These are phyloP conservation scores for Blastobotrys mokoenaii DNA, from an alignment of 805 yeast genomes.

Conservation along the genomic window DNA sequence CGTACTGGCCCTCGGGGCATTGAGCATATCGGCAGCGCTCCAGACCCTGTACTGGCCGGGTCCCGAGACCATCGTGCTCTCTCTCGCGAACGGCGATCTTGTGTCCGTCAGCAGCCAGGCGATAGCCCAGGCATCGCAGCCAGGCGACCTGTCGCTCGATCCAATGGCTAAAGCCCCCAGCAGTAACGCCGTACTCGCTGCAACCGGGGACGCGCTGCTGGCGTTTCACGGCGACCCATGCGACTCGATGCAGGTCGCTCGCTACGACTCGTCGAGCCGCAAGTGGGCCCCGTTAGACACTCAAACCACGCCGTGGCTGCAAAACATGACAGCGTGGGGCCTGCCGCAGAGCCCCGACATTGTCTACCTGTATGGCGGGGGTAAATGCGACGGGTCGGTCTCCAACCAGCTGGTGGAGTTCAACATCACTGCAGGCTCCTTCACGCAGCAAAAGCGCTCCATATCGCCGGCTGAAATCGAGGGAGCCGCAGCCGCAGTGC, in stretches of 20 bases:
- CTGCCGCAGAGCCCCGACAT: slow-evolving; percentile 13
- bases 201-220: background rate
- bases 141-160: too few species aligned
- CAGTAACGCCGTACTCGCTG: background rate
- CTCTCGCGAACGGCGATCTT: too few species aligned
- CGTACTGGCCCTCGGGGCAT: too few species aligned
- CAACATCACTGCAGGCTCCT: slow-evolving; percentile 13
- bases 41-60: too few species aligned
- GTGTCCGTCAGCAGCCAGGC: too few species aligned
- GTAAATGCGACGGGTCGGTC: slow-evolving; percentile 16
- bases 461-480: slow-evolving; percentile 17
- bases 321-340: slow-evolving; percentile 22
- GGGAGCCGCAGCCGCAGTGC: slow-evolving; percentile 19
- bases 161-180: too few species aligned
- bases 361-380: slow-evolving; percentile 27
- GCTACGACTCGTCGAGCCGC: slow-evolving; percentile 12
- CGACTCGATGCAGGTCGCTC: slow-evolving; percentile 17
- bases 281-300: slow-evolving; percentile 19
- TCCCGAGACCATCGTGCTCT: too few species aligned
- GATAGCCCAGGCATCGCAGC: too few species aligned
- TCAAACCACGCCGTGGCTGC: background rate
- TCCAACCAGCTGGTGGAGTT: slow-evolving; percentile 18
- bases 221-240: background rate
- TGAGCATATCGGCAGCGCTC: too few species aligned
- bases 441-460: slow-evolving; percentile 17